Base-by-base conservation (phyloP, 1,139 yeast species). In the Lodderomyces elongisporus region DNA sequence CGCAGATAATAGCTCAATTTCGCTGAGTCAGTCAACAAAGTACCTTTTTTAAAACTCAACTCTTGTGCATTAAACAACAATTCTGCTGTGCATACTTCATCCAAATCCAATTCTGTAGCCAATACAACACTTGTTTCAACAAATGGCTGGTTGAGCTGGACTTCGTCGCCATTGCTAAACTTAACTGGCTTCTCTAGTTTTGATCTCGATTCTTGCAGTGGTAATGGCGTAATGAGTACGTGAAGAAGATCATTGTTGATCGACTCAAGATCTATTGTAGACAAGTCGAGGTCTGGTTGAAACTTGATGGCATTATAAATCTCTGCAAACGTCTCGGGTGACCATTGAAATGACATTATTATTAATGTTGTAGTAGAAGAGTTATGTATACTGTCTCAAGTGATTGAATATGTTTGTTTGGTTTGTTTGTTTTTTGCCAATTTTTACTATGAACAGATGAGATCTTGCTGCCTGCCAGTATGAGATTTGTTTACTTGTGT, bases 1-100 rank as follows among this genome's bases (percentile, higher is more conserved):
- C 96, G 70, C 36, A 76, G 59, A 50, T 78, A 85, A 51, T 74
- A 87, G 5, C 77, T 67, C n/a, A 83, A 74, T 43, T 79, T 70
- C 1, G 91, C 95, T 21, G 79, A 70, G 46, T 85, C 94, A 4
- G 71, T 49, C 16, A 79, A 63, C 2, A 71, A 61, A 5, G 78
- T 60, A 4, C 85, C 88, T 20, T 73, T 64, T 27, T 70, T 50
- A 28, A 55, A 58, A 12, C 67, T 59, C 14, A 68, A 60, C 3
- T 57, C 54, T 4, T 66, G 51, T 3, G 85, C 70, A 37, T 57
- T 40, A 42, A 50, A 60, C 14, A 65, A 47, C 35, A 66, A 39
- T 45, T 67, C 69, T 4, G 69, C 70, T 3, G 68, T 47, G 23
- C 44, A 38, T 18, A 63, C 30, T 42, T 63, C 70, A 44, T 66